A percentile compares a stretch with the other conserved stretches of the same genome.
Evolutionary conservation across 495 filamentous ascomycete genomes (phyloP).

Genomic region (Cudoniella acicularis): DNA sequence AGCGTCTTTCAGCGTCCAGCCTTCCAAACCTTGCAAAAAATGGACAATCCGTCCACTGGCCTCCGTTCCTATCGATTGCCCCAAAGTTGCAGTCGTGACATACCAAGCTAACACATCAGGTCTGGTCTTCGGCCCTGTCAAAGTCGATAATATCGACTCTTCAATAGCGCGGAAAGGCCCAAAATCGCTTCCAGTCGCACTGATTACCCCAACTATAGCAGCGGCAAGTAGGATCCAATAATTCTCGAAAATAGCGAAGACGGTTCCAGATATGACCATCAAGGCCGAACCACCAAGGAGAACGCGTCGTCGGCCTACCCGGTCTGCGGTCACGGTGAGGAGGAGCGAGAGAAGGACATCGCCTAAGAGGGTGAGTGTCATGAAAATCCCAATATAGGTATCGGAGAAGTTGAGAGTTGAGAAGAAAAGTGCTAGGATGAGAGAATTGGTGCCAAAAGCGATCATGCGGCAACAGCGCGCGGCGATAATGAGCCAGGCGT

Average conservation of each 20-base stretch:
- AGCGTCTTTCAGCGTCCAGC: conserved; percentile 55
- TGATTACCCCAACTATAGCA: conserved; percentile 77
- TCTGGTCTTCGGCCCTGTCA: conserved; percentile 56
- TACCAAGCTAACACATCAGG: conserved; percentile 84
- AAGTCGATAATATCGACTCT: conserved; percentile 72
- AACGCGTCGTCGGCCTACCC: conserved; percentile 62
- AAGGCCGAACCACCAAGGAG: conserved; percentile 61
- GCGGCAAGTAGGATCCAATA: conserved; percentile 72
- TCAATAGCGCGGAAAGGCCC: conserved; percentile 81
- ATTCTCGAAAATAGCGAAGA: conserved; percentile 64
- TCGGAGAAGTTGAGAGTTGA: conserved; percentile 64
- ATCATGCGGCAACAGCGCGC: conserved; percentile 72
- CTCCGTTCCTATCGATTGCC: conserved; percentile 62
- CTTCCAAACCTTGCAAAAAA: conserved; percentile 41
- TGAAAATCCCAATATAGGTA: conserved; percentile 72
- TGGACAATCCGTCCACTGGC: conserved; percentile 63
- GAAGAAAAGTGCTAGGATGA: conserved; percentile 74
- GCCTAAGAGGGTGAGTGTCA: conserved; percentile 78
- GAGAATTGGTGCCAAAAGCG: conserved; percentile 72
- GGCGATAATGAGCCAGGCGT: conserved; percentile 69
- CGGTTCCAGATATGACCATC: conserved; percentile 64
- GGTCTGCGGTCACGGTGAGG: conserved; percentile 71
- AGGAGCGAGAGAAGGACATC: conserved; percentile 74
- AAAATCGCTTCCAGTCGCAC: conserved; percentile 74
- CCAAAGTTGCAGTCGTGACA: conserved; percentile 60